phyloP scores from a whole-genome alignment of 345 rosid genomes.

The Hevea brasiliensis region DNA sequence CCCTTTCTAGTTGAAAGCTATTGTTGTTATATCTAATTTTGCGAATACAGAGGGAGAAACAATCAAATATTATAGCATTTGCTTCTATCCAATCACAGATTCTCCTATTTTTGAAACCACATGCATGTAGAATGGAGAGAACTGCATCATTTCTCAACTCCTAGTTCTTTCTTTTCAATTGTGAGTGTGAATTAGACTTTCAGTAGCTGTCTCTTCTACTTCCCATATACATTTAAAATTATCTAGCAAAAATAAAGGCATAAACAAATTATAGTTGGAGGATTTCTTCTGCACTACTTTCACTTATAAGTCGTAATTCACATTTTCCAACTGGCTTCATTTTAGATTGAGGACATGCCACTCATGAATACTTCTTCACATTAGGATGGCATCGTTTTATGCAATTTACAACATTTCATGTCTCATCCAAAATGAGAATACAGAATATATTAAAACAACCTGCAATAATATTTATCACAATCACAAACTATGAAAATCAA shows the following conservation, averaged over 20 bases:
- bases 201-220: background rate
- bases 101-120: background rate
- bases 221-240: background rate
- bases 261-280: background rate
- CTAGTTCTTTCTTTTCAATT: background rate
- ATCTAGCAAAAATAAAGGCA: background rate
- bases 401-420: background rate
- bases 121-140: background rate
- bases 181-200: background rate
- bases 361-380: background rate
- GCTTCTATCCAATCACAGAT: background rate
- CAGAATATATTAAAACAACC: background rate
- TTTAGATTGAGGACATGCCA: background rate
- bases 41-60: background rate
- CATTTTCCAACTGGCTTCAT: background rate
- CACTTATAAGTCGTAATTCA: background rate
- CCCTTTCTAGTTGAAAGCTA: background rate
- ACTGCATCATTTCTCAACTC: background rate
- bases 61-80: background rate
- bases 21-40: background rate
- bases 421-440: constrained; percentile 2
- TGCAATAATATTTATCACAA: background rate
- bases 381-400: background rate
- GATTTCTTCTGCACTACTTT: background rate
- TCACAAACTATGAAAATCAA: background rate